Conservation (phyloP, 2,329 filamentous ascomycete genomes). For the Aschersonia sp. region DNA sequence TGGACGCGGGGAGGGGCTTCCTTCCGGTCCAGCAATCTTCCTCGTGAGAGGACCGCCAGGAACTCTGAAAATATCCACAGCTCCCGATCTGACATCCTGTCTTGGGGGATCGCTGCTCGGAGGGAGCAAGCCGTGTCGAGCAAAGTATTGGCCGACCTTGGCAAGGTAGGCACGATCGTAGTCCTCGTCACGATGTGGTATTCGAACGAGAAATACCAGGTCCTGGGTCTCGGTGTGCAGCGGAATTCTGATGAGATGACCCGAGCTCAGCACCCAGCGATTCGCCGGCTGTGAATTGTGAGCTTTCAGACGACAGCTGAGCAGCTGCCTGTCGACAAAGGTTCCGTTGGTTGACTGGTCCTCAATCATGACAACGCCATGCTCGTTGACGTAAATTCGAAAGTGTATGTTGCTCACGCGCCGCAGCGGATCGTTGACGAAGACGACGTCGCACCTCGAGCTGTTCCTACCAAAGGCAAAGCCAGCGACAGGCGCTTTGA, state of each 20-base stretch:
- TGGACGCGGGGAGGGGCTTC: constrained; percentile 2
- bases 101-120: constrained; percentile 30
- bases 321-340: constrained; percentile 58
- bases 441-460: constrained; percentile 55
- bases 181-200: constrained; percentile 58
- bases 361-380: constrained; percentile 78
- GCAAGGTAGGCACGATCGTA: constrained; percentile 50
- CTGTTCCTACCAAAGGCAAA: constrained; percentile 78
- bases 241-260: constrained; percentile 58
- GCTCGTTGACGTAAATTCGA: constrained; percentile 77
- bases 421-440: constrained; percentile 49
- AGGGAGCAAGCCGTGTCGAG: constrained; percentile 19
- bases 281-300: constrained; percentile 13
- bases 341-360: constrained; percentile 96
- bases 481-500: constrained; percentile 55
- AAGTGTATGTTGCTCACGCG: constrained; percentile 93
- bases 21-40: constrained; percentile 1
- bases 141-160: constrained; percentile 56
- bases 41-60: constrained; percentile 7
- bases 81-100: constrained; percentile 19
- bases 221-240: constrained; percentile 38
- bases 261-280: constrained; percentile 52
- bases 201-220: constrained; percentile 71
- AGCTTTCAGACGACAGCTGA: constrained; percentile 31
- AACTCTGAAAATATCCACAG: constrained; percentile 20